Conservation (phyloP, 306 rosid species). For the Castanea sativa region DNA sequence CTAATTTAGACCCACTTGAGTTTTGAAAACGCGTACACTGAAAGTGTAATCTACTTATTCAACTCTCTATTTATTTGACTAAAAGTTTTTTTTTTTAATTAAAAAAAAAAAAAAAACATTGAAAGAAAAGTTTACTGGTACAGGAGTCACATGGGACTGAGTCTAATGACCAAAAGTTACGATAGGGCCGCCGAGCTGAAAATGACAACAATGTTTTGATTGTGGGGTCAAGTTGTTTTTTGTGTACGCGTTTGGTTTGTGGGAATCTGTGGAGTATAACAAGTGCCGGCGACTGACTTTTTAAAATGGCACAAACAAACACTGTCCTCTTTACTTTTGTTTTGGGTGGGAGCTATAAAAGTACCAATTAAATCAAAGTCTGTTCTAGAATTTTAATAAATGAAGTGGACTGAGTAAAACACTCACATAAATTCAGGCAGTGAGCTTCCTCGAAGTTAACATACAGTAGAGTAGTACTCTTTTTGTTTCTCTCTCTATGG, state of each 20-base stretch:
- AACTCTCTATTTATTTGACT: background rate
- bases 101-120: background rate
- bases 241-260: background rate
- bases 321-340: background rate
- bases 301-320: background rate
- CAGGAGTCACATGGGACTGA: background rate
- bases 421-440: too few species aligned
- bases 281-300: background rate
- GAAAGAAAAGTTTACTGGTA: background rate
- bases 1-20: constrained; percentile 29
- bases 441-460: background rate
- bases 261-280: background rate
- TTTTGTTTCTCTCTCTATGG: too few species aligned
- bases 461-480: background rate
- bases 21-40: constrained; percentile 57
- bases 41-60: background rate
- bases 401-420: background rate
- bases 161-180: constrained; percentile 4
- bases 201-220: background rate
- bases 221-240: background rate
- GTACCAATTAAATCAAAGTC: background rate
- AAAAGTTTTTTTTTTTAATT: background rate
- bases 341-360: background rate
- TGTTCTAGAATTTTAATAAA: background rate
- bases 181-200: background rate